Evolutionary conservation across 1,139 yeast species (phyloP), one percentile per base, ranked within the genome.

Genomic region (Suzukiozyma palmioleophila): DNA sequence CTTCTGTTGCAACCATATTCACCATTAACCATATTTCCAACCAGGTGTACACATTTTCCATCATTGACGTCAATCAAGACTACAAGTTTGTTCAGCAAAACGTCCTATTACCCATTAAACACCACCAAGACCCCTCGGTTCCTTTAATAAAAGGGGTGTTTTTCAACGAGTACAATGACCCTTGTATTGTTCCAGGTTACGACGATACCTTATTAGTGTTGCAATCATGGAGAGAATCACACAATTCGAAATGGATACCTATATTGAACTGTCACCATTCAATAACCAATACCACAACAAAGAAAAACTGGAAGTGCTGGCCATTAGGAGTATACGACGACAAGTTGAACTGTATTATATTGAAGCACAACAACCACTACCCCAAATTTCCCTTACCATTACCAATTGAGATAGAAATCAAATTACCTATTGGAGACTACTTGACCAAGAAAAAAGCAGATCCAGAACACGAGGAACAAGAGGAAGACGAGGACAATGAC

Each of bases 231-330:
- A 72, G 96, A 53, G 77, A 74, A 29, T 67, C 84, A 2, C 64
- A 75, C 36, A 94, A 89, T 57, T 81, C 95, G 3, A 73, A 80
- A 49, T 92, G 97, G 97, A 70, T 87, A 9, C 97, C 97, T 1
- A 55, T 90, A n/a, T 65, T 90, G 42, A 86, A 87, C 54, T 73
- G 88, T 21, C 66, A 65, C 16, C 73, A 73, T 29, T 79, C 78
- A 2, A 75, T 83, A 24, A 73, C 77, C 8, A 60, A 67, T n/a
- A 67, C 67, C 43, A 62, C 63, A 12, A 64, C 66, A 36, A 68
- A 69, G 43, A 74, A 67, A 45, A 66, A 77, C 55, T 71, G 77
- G 77, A 75, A 59, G 45, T 83, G 86, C 48, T 89, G 97, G 97
- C 97, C 97, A 10, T 68, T 92, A 38, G 96, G 96, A 2, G 67